Conservation (phyloP, 352 stramenopile species). For the Pythium diclinum region DNA sequence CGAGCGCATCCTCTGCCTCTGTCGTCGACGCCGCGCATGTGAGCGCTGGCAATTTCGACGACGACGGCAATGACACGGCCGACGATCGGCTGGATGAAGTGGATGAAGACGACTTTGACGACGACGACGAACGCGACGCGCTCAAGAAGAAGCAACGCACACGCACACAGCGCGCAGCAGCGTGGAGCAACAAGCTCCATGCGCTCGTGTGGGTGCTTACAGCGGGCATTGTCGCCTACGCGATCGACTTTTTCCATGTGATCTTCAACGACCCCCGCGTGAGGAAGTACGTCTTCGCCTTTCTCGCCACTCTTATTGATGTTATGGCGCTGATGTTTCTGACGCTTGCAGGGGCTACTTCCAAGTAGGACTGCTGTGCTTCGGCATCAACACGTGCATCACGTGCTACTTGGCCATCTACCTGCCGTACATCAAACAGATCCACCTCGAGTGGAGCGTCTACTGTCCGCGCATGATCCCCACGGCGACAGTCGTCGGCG, state of each 20-base stretch:
- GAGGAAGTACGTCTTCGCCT: slow-evolving; percentile 31
- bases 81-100: slow-evolving; percentile 31
- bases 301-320: neutral
- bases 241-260: slow-evolving; percentile 69
- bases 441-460: slow-evolving; percentile 86
- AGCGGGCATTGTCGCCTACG: slow-evolving; percentile 50
- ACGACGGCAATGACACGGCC: slow-evolving; percentile 20
- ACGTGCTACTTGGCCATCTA: slow-evolving; percentile 86
- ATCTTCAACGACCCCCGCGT: slow-evolving; percentile 61
- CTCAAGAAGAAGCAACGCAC: slow-evolving; percentile 30
- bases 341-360: slow-evolving; percentile 66
- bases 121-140: slow-evolving; percentile 31
- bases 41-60: slow-evolving; percentile 30
- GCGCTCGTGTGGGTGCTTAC: slow-evolving; percentile 69
- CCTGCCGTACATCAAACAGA: slow-evolving; percentile 79
- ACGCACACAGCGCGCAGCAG: slow-evolving; percentile 45
- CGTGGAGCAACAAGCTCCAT: slow-evolving; percentile 72
- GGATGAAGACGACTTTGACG: slow-evolving; percentile 31
- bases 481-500: slow-evolving; percentile 65
- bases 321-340: neutral
- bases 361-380: slow-evolving; percentile 71
- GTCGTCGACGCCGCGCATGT: slow-evolving; percentile 23
- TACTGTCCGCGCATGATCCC: slow-evolving; percentile 93
- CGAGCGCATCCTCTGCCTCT: neutral
- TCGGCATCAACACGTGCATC: slow-evolving; percentile 83